phyloP scores from a whole-genome alignment of 306 rosid species.

The Acacia confusa region DNA sequence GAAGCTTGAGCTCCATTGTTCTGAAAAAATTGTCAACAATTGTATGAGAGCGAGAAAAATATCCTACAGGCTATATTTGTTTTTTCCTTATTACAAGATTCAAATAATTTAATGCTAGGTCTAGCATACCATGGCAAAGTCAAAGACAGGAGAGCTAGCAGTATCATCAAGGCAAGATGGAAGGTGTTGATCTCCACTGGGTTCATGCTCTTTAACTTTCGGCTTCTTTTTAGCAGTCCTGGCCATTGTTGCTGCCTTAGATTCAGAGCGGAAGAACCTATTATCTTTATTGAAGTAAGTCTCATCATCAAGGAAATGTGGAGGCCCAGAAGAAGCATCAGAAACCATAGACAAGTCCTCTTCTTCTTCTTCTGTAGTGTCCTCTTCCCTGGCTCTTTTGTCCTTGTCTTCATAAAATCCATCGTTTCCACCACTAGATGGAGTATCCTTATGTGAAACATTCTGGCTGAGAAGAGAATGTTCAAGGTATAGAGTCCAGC shows the following conservation, averaged over 20 bases:
- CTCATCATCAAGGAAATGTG: conserved; percentile 61
- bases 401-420: conserved; percentile 25
- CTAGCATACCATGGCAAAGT: conserved; percentile 59
- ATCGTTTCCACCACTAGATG: conserved; percentile 17
- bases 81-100: neutral
- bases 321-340: conserved; percentile 99
- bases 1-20: conserved; percentile 59
- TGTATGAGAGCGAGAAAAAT: neutral
- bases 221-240: conserved; percentile 54
- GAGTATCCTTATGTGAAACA: conserved; percentile 36
- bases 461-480: conserved; percentile 57
- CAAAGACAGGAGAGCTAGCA: conserved; percentile 81
- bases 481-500: conserved; percentile 93
- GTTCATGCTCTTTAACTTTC: conserved; percentile 44
- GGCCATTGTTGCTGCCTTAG: conserved; percentile 35
- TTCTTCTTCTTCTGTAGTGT: conserved; percentile 40
- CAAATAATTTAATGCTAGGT: conserved; percentile 15
- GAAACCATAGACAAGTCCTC: conserved; percentile 94
- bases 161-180: conserved; percentile 80
- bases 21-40: conserved; percentile 40
- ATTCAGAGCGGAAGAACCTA: conserved; percentile 40
- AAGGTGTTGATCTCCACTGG: conserved; percentile 35
- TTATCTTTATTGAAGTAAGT: conserved; percentile 41
- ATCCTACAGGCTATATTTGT: neutral
- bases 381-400: conserved; percentile 25